Evolutionary conservation across 148 eudicot genomes (phyloP), one percentile per base, ranked within the genome.

Genomic region (Chenopodium formosanum): DNA sequence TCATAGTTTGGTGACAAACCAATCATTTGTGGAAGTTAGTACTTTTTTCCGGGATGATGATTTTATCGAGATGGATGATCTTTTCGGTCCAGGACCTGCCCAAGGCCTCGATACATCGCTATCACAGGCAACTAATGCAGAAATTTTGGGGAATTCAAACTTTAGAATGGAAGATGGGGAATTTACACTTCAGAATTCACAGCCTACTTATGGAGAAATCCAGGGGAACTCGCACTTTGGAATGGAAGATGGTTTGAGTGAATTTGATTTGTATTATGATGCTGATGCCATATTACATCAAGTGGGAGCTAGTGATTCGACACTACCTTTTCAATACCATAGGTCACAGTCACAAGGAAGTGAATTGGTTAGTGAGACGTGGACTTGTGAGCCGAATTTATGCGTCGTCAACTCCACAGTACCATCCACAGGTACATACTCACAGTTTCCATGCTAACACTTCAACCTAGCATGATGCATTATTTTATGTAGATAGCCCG

Each of bases 51-150:
- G 78, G 4, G 92, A 83, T 74, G 93, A 89, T 64, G 90, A 86
- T 74, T 89, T 85, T 76, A 76, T 92, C 67, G 98, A 96, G 87
- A 87, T 96, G 87, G 85, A 96, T 80, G 99, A 96, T 82, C 95
- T 96, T 58, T 32, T 87, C 79, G 86, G 85, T 23, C 85, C 93
- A 65, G 90, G 81, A n/a, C 85, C 86, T 34, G 78, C 37, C 37
- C 44, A 74, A 74, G 93, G 86, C 82, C 81, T 84, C 69, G 74
- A 79, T 85, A 88, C 89, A 86, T 84, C 79, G 76, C 85, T 78
- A 25, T 81, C 89, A 40, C 84, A 84, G n/a, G 82, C 85, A 65
- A 74, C 77, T 37, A 32, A n/a, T 48, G 85, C 76, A 74, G 83
- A 70, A 25, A 66, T 84, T 17, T 75, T 63, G 17, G 83, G 71